These are phyloP conservation scores for Eutrema salsugineum DNA, from an alignment of 441 rosid species.

Conservation along the genomic window DNA sequence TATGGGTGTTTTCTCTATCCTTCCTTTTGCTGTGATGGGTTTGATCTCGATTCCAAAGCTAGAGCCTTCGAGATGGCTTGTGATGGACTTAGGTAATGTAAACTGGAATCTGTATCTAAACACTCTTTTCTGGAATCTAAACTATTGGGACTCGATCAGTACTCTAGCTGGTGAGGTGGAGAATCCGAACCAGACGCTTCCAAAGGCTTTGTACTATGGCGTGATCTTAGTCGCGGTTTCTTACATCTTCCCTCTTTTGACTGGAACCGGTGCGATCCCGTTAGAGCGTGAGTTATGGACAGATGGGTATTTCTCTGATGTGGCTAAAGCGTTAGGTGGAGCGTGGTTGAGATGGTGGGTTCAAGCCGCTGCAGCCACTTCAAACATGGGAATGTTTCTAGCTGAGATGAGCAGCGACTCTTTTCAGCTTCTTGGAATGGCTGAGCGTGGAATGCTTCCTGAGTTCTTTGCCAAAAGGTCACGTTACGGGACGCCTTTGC, in stretches of 20 bases:
- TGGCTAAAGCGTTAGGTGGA: conserved; percentile 57
- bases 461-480: conserved; percentile 62
- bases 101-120: conserved; percentile 54
- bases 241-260: conserved; percentile 54
- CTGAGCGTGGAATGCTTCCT: conserved; percentile 64
- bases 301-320: conserved; percentile 61
- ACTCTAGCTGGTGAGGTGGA: conserved; percentile 64
- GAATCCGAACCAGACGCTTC: conserved; percentile 53
- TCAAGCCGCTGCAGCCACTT: conserved; percentile 59
- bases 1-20: conserved; percentile 53
- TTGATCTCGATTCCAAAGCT: conserved; percentile 48
- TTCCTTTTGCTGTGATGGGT: conserved; percentile 71
- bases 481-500: conserved; percentile 54
- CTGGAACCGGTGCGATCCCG: conserved; percentile 63
- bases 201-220: conserved; percentile 53
- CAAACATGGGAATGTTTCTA: conserved; percentile 67
- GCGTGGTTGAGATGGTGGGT: conserved; percentile 72
- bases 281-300: conserved; percentile 51
- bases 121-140: conserved; percentile 74
- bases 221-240: conserved; percentile 46
- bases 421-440: conserved; percentile 74
- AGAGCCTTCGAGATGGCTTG: conserved; percentile 61
- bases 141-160: conserved; percentile 75
- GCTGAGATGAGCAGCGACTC: conserved; percentile 80
- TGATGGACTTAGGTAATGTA: conserved; percentile 39